Conservation (phyloP, 768 basidiomycete genomes). For the Leccinum rimulosum region DNA sequence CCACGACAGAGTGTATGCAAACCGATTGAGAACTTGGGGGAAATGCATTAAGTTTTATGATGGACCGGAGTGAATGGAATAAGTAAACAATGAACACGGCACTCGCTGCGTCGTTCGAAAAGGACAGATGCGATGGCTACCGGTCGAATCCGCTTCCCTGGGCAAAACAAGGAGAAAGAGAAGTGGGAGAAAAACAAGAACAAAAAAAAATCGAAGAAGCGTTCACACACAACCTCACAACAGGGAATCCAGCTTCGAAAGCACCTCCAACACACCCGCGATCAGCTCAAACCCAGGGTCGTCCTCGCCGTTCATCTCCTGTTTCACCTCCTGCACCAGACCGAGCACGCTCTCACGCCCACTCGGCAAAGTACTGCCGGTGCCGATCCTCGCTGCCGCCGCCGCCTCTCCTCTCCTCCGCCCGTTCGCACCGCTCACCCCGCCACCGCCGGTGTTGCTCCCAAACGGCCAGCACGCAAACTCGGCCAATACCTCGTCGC, state of each 20-base stretch:
- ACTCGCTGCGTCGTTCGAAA: neutral
- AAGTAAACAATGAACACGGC: neutral
- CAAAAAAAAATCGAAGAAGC: neutral
- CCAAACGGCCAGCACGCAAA: constrained; percentile 91
- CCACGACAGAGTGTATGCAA: neutral
- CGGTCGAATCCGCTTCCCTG: neutral
- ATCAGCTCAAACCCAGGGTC: constrained; percentile 89
- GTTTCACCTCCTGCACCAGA: constrained; percentile 68
- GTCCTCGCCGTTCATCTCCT: constrained; percentile 69
- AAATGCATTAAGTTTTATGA: neutral
- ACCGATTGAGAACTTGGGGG: neutral
- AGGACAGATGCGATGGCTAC: neutral
- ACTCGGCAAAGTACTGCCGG: constrained; percentile 49
- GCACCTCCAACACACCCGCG: constrained; percentile 89
- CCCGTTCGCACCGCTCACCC: constrained; percentile 26
- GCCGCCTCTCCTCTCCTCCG: constrained; percentile 37
- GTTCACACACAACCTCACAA: constrained; percentile 18
- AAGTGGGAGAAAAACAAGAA: neutral
- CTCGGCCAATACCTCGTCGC: constrained; percentile 91
- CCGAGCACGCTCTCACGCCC: constrained; percentile 72
- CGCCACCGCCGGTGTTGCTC: constrained; percentile 29
- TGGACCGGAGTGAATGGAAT: neutral
- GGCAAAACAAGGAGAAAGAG: neutral
- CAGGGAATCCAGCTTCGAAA: constrained; percentile 84
- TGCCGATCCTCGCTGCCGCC: constrained; percentile 46